phyloP scores from a whole-genome alignment of 2,329 filamentous ascomycete species.

The Rhinocladiella mackenziei region DNA sequence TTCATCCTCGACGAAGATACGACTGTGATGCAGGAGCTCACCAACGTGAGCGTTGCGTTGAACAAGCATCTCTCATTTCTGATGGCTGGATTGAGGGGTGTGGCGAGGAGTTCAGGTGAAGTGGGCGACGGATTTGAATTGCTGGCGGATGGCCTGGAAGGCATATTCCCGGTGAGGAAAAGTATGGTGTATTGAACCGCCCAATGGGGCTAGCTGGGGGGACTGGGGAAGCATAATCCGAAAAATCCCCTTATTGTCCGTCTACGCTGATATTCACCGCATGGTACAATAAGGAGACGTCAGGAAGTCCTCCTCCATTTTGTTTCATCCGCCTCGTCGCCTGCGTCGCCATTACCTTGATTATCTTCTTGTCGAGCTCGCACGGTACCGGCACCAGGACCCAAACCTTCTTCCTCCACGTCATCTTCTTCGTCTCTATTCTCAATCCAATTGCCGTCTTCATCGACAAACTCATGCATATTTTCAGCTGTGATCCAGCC shows the following conservation, averaged over 20 bases:
- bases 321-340: constrained; percentile 38
- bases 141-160: constrained; percentile 22
- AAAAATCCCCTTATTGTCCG: background rate
- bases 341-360: constrained; percentile 28
- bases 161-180: constrained; percentile 7
- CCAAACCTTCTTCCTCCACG: constrained; percentile 49
- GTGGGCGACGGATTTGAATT: constrained; percentile 23
- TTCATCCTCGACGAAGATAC: constrained; percentile 41
- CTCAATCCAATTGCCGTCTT: constrained; percentile 72
- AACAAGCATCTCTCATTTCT: constrained; percentile 66
- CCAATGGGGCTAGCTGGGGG: too few relatives aligned
- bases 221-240: too few relatives aligned
- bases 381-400: constrained; percentile 41
- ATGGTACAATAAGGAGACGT: constrained; percentile 10
- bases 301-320: constrained; percentile 54
- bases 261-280: too few relatives aligned
- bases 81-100: constrained; percentile 64
- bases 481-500: constrained; percentile 79
- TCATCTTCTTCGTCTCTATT: constrained; percentile 45
- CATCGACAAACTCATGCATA: constrained; percentile 76
- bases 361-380: constrained; percentile 38
- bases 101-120: constrained; percentile 19
- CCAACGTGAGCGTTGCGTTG: constrained; percentile 59
- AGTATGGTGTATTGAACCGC: too few relatives aligned
- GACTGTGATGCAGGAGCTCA: constrained; percentile 47